Evolutionary conservation across 1,284 basidiomycete species (phyloP), one percentile per base, ranked within the genome.

Genomic region (Caloboletus firmus): DNA sequence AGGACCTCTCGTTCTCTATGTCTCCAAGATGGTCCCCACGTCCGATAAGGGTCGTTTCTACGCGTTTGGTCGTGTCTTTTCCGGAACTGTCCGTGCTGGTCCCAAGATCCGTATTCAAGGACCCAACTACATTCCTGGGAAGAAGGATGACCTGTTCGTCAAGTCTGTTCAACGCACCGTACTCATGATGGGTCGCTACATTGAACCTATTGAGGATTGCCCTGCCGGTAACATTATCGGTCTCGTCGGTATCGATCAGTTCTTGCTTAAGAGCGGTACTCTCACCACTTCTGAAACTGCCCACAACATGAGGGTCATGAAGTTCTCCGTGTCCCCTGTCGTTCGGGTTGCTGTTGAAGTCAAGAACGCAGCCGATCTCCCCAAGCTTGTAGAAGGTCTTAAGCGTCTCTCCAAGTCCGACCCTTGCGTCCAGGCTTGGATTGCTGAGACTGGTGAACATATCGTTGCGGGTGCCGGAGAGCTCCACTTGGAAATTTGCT

Each of bases 11-110:
- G 95, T 99, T 76, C 85, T 98, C 66, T 99, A 99, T 80, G 84
- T 99, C 79, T 99, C 97, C 68, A 99, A 99, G 88, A 99, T 99
- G 97, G 96, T 99, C 65, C 97, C 97, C 62, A 99, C 97, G 56
- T 97, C 96, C 67, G 97, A 99, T 79, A 99, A 99, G 81, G 97
- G 97, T 71, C 95, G 97, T 63, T 99, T 99, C 91, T 99, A 99
- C 79, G 97, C 97, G 63, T 99, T 99, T 77, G 97, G 97, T 79
- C 97, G 97, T 87, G 90, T 99, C 81, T 99, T 99, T 86, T 94
- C 97, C 60, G 97, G 97, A 75, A 98, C 95, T 63, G 94, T 98
- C 70, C 87, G 85, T 66, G 89, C 97, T 58, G 97, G 97, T 58
- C 97, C 96, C 72, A 99, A 99, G 82, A 89, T 98, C 79, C 95